These are phyloP conservation scores for Hymenoscyphus repandus DNA, from an alignment of 2,329 filamentous ascomycete species.

Conservation along the genomic window DNA sequence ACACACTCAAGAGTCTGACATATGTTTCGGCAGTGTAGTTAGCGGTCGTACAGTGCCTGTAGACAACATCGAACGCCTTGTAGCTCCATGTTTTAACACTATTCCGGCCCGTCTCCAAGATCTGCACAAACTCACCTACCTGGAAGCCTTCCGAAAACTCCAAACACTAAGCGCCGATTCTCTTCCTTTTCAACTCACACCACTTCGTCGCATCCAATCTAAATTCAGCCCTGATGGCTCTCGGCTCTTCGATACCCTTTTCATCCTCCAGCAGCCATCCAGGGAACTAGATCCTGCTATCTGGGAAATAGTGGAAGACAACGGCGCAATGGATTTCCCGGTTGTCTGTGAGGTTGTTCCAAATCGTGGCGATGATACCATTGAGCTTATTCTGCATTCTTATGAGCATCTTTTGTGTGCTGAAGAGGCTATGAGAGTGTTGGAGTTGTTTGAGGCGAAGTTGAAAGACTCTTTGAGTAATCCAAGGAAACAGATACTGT, in stretches of 20 bases:
- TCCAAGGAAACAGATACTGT: conserved; percentile 26
- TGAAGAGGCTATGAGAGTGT: conserved; percentile 15
- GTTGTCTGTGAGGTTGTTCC: conserved; percentile 72
- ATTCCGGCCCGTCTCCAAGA: conserved; percentile 62
- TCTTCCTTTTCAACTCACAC: conserved; percentile 67
- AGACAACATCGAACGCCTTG: conserved; percentile 61
- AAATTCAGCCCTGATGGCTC: conserved; percentile 39
- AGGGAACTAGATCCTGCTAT: conserved; percentile 49
- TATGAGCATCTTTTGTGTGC: conserved; percentile 39
- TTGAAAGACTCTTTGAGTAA: conserved; percentile 22
- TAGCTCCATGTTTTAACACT: conserved; percentile 93
- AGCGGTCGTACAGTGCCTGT: conserved; percentile 68
- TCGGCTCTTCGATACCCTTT: conserved; percentile 71
- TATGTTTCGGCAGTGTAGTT: conserved; percentile 85
- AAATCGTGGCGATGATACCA: conserved; percentile 41
- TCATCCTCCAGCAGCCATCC: conserved; percentile 68
- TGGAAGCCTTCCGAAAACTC: conserved; percentile 29
- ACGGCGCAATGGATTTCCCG: conserved; percentile 67
- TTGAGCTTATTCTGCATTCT: conserved; percentile 60
- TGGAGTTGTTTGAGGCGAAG: conserved; percentile 22
- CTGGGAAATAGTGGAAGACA: conserved; percentile 53
- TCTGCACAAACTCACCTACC: conserved; percentile 44
- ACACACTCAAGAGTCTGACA: conserved; percentile 51
- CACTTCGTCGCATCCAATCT: conserved; percentile 65
- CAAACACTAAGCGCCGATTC: conserved; percentile 50